Evolutionary conservation across 345 rosid species (phyloP).

Genomic region (Euphorbia lathyris): DNA sequence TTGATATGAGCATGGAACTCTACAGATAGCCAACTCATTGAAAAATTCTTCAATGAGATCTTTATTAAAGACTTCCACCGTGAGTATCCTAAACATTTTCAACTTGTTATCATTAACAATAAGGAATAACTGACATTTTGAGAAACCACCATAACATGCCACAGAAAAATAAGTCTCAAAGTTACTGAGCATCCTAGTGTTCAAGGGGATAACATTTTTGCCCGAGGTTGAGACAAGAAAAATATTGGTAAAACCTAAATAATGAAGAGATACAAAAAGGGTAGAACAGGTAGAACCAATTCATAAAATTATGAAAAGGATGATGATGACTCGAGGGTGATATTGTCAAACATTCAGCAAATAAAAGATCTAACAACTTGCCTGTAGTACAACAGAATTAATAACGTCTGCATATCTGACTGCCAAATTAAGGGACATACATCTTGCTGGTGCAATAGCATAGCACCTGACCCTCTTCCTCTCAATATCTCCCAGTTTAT

Average conservation of each 20-base stretch:
- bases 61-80: not conserved
- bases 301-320: too few species aligned
- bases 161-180: not conserved
- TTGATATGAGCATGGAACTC: conserved; percentile 12
- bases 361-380: conserved; percentile 21
- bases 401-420: conserved; percentile 94
- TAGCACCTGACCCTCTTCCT: conserved; percentile 84
- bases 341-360: not conserved
- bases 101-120: not conserved
- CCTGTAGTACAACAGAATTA: conserved; percentile 96
- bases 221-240: not conserved
- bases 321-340: not conserved
- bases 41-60: not conserved
- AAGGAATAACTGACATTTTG: not conserved
- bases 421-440: conserved; percentile 92
- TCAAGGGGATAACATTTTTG: not conserved
- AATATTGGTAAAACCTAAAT: not conserved
- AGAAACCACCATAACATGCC: not conserved
- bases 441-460: conserved; percentile 96
- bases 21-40: not conserved
- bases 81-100: not conserved
- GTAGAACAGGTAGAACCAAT: too few species aligned
- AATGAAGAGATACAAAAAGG: not conserved
- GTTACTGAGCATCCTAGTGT: not conserved
- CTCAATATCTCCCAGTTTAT: conserved; percentile 65